Conservation (phyloP, 23 red algal genomes). For the Chondrus crispus region DNA sequence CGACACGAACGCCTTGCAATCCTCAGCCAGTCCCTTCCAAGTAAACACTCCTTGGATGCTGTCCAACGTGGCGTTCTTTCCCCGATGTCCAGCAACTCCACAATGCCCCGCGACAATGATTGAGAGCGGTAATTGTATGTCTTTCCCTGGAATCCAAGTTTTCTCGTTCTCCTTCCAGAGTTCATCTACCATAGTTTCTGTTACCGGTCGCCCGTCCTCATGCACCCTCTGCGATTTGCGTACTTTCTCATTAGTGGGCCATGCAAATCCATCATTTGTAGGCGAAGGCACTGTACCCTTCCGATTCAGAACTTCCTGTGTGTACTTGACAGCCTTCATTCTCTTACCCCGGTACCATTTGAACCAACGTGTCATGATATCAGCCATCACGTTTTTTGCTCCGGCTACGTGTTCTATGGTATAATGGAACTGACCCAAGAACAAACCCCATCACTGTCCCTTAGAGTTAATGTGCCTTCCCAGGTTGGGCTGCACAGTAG, state of each 20-base stretch:
- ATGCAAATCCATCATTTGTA: background rate
- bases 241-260: background rate
- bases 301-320: background rate
- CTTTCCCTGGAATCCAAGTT: background rate
- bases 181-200: background rate
- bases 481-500: background rate
- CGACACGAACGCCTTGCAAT: background rate
- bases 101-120: background rate
- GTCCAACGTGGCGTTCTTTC: background rate
- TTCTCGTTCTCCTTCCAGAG: background rate
- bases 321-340: background rate
- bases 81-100: background rate
- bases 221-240: background rate
- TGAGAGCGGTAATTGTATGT: background rate
- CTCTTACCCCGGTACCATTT: background rate
- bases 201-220: background rate
- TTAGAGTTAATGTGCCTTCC: background rate
- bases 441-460: background rate
- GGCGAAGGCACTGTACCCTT: background rate
- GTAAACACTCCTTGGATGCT: background rate
- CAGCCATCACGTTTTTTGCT: background rate
- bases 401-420: slow-evolving; percentile 12
- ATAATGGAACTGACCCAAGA: background rate
- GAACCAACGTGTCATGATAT: background rate
- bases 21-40: background rate